A percentile compares a stretch with the other conserved stretches of the same genome.
Evolutionary conservation across 129 eudicot genomes (phyloP).

Genomic region (Flaveria ramosissima): DNA sequence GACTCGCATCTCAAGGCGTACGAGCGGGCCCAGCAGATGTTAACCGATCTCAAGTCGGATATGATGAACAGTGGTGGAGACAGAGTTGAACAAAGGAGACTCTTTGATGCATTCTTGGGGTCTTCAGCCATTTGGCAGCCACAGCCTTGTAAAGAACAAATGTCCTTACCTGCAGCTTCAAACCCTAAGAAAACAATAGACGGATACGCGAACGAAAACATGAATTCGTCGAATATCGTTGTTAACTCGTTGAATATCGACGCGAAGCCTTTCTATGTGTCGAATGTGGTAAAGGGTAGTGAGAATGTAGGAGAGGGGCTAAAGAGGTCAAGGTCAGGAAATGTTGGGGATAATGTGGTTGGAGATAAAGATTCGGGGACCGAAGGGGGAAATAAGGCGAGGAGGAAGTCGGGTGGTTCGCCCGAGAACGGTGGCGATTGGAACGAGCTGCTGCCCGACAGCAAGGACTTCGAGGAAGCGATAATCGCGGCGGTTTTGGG

Average conservation of each 20-base stretch:
- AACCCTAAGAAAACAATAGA: too few species aligned
- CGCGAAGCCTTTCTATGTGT: constrained; percentile 72
- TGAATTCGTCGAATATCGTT: background rate
- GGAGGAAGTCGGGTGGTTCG: constrained; percentile 48
- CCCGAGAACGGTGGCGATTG: constrained; percentile 44
- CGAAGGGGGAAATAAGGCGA: constrained; percentile 50
- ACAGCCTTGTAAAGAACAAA: constrained; percentile 83
- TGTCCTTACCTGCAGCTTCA: constrained; percentile 20
- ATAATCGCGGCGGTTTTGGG: constrained; percentile 79
- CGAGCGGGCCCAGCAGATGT: constrained; percentile 98
- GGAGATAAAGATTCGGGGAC: constrained; percentile 24
- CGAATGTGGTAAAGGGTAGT: constrained; percentile 37
- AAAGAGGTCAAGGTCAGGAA: constrained; percentile 81
- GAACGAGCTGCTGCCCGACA: constrained; percentile 67
- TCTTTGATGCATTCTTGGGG: constrained; percentile 84
- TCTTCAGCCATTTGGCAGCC: constrained; percentile 99
- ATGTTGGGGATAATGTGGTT: constrained; percentile 28
- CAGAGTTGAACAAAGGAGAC: constrained; percentile 69
- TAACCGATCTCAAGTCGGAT: constrained; percentile 83
- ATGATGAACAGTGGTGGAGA: constrained; percentile 74
- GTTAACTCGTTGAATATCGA: constrained; percentile 56
- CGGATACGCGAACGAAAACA: too few species aligned
- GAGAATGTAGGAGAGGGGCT: constrained; percentile 53
- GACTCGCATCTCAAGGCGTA: constrained; percentile 99
- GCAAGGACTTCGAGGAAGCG: constrained; percentile 85